Conservation (phyloP, 148 eudicot species). For the Fallopia convolvulus region DNA sequence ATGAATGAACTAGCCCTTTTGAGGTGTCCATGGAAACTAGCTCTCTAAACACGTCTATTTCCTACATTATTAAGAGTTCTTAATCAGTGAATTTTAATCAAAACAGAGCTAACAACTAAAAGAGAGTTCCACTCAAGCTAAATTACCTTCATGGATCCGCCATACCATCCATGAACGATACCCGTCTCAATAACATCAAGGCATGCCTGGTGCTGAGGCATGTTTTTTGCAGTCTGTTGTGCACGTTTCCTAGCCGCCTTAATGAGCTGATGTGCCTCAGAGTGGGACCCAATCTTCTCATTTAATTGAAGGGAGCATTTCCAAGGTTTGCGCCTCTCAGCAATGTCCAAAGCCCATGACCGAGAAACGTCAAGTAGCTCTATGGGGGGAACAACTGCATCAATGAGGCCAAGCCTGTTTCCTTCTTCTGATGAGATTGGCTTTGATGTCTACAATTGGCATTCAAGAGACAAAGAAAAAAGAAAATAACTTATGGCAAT, state of each 20-base stretch:
- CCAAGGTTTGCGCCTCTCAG: constrained; percentile 69
- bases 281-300: constrained; percentile 66
- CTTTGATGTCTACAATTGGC: constrained; percentile 50
- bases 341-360: constrained; percentile 83
- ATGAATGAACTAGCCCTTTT: constrained; percentile 77
- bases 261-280: constrained; percentile 52
- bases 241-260: constrained; percentile 65
- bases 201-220: constrained; percentile 91
- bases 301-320: constrained; percentile 64
- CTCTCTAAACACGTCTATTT: constrained; percentile 48
- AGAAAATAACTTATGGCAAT: neutral
- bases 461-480: neutral
- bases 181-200: constrained; percentile 87
- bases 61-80: constrained; percentile 30
- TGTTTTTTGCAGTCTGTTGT: constrained; percentile 55
- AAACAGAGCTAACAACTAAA: neutral
- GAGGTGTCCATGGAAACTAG: constrained; percentile 59
- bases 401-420: constrained; percentile 68
- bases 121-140: neutral
- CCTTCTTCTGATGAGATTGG: constrained; percentile 85
- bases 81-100: neutral
- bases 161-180: constrained; percentile 70
- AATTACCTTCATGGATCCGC: constrained; percentile 73
- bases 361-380: constrained; percentile 65
- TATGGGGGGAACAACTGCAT: constrained; percentile 61